Evolutionary conservation across 2,329 filamentous ascomycete genomes (phyloP), one percentile per base, ranked within the genome.

Genomic region (Fusarium sp.): DNA sequence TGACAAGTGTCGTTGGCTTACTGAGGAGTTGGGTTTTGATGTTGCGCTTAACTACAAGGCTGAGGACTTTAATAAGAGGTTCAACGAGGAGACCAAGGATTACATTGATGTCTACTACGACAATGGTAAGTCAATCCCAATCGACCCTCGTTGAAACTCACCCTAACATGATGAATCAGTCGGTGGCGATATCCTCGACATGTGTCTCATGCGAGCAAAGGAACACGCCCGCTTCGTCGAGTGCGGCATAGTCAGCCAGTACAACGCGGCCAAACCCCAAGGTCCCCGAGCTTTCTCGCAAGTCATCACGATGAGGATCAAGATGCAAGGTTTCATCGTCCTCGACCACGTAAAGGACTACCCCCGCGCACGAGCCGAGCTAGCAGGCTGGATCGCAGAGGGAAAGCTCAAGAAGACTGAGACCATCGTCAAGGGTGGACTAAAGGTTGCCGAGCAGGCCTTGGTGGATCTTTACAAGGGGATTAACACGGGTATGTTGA

Each of bases 381-480:
- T 95, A n/a, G 87, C 87, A 1, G 81, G 89, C 73, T 95, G 93
- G 92, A 80, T 94, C 24, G 84, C 84, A 0, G 90, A 94, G 80
- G 93, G 93, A 64, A 94, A 92, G 84, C 82, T 95, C 72, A 90
- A 93, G 87, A 84, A 90, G 67, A 91, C 91, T 80, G 92, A 94
- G 82, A 92, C 91, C 4, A 88, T 95, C 69, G 82, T 94, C 70
- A 89, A 88, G 76, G 93, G 93, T 24, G 93, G 93, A 1, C 82
- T 95, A 20, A 83, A 85, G 73, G 86, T 86, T 51, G 92, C 92
- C 9, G 91, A 93, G 67, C 83, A 89, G 74, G 91, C 88, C 0
- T 84, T 95, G 53, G 82, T 89, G 14, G 87, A 90, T 67, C 81
- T 95, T 65, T 95, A 92, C 80, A 86, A 89, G 68, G 93, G 93